These are phyloP conservation scores for Phymatotrichopsis omnivora DNA, from an alignment of 2,329 filamentous ascomycete genomes.

Conservation along the genomic window DNA sequence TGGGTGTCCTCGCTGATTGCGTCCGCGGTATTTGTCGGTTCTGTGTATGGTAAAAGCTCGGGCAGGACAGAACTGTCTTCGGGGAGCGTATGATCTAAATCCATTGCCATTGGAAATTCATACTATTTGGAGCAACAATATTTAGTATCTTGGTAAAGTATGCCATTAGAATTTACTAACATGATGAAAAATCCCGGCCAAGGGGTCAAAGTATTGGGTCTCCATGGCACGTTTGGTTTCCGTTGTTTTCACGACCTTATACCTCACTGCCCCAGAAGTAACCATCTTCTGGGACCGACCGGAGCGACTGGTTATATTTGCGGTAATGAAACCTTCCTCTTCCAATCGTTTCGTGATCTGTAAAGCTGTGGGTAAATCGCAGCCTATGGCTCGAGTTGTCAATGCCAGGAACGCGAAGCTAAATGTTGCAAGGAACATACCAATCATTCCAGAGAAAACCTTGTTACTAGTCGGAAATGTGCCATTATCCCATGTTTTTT, in stretches of 20 bases:
- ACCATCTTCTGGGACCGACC: slow-evolving; percentile 10
- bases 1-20: slow-evolving; percentile 2
- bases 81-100: slow-evolving; percentile 10
- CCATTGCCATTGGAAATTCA: too few species aligned
- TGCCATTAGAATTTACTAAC: slow-evolving; percentile 17
- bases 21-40: neutral
- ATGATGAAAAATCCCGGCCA: slow-evolving; percentile 28
- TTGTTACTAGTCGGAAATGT: slow-evolving; percentile 25
- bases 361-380: slow-evolving; percentile 20
- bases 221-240: slow-evolving; percentile 18
- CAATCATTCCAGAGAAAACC: slow-evolving; percentile 20
- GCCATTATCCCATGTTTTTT: slow-evolving; percentile 20
- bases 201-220: slow-evolving; percentile 26
- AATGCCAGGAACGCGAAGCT: neutral
- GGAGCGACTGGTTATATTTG: slow-evolving; percentile 9
- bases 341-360: slow-evolving; percentile 23
- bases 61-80: neutral
- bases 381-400: slow-evolving; percentile 17
- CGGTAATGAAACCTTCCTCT: slow-evolving; percentile 23
- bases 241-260: slow-evolving; percentile 21
- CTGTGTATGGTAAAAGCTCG: neutral
- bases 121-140: neutral
- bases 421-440: slow-evolving; percentile 1
- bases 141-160: slow-evolving; percentile 17
- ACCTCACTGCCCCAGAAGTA: slow-evolving; percentile 16